These are phyloP conservation scores for Cordyceps farinosa DNA, from an alignment of 2,329 filamentous ascomycete genomes.

Conservation along the genomic window DNA sequence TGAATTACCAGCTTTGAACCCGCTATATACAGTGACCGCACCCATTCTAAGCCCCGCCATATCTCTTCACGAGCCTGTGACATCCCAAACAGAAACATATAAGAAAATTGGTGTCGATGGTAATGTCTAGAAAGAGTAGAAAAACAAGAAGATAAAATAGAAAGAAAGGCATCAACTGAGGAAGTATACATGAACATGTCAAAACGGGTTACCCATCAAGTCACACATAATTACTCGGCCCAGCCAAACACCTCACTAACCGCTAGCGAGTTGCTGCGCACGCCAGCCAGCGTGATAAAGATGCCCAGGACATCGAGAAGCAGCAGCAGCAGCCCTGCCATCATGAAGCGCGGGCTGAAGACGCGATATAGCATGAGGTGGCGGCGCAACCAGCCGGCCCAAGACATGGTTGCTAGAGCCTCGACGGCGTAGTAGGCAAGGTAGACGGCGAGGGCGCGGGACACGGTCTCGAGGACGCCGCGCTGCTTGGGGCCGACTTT, in stretches of 20 bases:
- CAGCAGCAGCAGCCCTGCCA: conserved; percentile 66
- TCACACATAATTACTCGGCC: conserved; percentile 42
- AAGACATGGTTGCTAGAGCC: conserved; percentile 80
- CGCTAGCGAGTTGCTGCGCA: conserved; percentile 72
- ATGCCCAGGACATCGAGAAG: conserved; percentile 75
- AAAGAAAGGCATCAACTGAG: background rate
- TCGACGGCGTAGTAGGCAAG: conserved; percentile 79
- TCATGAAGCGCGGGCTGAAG: conserved; percentile 88
- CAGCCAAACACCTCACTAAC: conserved; percentile 88
- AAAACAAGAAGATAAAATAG: background rate
- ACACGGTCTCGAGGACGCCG: conserved; percentile 65
- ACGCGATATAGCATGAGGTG: conserved; percentile 97
- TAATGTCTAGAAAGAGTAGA: background rate
- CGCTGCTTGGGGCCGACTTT: conserved; percentile 75
- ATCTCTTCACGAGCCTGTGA: background rate
- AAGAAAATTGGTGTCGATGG: background rate
- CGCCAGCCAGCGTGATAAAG: conserved; percentile 66
- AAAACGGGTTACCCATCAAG: background rate
- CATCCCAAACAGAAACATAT: background rate
- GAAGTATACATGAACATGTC: conserved; percentile 20
- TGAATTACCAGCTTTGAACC: background rate
- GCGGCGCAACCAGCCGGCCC: conserved; percentile 80
- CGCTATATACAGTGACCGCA: background rate
- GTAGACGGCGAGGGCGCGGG: conserved; percentile 69
- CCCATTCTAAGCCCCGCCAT: background rate